Evolutionary conservation across 495 filamentous ascomycete genomes (phyloP), one percentile per base, ranked within the genome.

Genomic region (Neurospora sp.): DNA sequence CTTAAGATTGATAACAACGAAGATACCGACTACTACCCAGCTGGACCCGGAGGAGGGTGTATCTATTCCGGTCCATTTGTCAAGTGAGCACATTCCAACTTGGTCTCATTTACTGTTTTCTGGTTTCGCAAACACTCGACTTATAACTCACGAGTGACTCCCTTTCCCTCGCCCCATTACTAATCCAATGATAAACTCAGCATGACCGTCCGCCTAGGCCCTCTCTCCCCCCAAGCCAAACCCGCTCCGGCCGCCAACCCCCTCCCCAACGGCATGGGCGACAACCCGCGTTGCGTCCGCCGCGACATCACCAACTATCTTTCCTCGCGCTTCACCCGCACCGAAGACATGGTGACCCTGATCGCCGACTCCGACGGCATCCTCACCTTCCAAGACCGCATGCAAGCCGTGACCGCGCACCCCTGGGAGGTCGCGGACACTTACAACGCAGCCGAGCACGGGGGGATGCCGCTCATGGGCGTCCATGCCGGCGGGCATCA

Each of bases 1-100:
- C 81, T 75, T 27, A 81, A 81, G 72, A 80, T 85, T 68, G 70
- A 81, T 8, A 80, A 80, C 75, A 80, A 80, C 75, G 59, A 42
- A 16, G 74, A 74, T 12, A 76, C 76, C 3, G 73, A 78, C 14
- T 72, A 74, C 69, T 77, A 84, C 3, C 84, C 86, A 0, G 76
- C 83, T 3, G 88, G 87, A n/a, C 85, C 81, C 18, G 91, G 91
- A 7, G 91, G 90, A n/a, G 91, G 91, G n/a, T 93, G 90, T 75
- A 83, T 92, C 14, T 81, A 81, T 12, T 82, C 79, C 16, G 91
- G 90, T 0, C 90, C 90, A 0, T 90, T 92, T 78, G 82, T 79
- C 72, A 77, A 83, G 81, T 82, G 69, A 10, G 77, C 68, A 12
- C 6, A 31, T 12, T 42, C 22, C 12, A 35, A 40, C 31, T 71